Evolutionary conservation across 306 rosid species (phyloP).

Genomic region (Malus asiatica): DNA sequence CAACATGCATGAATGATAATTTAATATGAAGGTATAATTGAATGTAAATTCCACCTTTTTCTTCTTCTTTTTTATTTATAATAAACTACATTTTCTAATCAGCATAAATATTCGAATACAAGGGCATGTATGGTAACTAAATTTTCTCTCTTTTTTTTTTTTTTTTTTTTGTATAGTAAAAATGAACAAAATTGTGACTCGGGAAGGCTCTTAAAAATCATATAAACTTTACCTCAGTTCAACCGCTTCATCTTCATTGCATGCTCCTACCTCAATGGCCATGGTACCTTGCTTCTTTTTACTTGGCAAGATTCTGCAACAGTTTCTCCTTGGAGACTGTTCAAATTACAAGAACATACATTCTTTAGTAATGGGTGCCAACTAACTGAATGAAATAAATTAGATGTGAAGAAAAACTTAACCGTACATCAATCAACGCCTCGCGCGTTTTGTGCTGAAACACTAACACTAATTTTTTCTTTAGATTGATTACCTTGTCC

Average conservation of each 20-base stretch:
- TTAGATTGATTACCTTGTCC: conserved; percentile 45
- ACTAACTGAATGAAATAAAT: not conserved
- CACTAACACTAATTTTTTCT: too few relatives aligned
- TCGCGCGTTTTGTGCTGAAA: too few relatives aligned
- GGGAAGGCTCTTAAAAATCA: not conserved
- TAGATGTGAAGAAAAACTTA: not conserved
- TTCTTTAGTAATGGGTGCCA: not conserved
- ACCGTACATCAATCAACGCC: not conserved
- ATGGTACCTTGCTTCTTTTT: conserved; percentile 30
- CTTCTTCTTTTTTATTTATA: too few relatives aligned
- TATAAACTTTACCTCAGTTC: conserved; percentile 17
- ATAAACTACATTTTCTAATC: not conserved
- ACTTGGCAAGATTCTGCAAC: conserved; percentile 39
- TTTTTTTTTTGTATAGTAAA: too few relatives aligned
- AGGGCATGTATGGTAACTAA: not conserved
- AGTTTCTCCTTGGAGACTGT: conserved; percentile 71
- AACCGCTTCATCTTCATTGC: conserved; percentile 45
- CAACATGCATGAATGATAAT: too few relatives aligned
- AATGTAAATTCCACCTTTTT: not conserved
- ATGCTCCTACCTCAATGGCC: conserved; percentile 50
- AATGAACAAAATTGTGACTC: not conserved
- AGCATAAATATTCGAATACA: not conserved
- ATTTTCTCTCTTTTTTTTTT: not conserved
- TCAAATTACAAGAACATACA: not conserved
- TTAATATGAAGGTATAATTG: too few relatives aligned